Base-by-base conservation (phyloP, 768 basidiomycete species). In the Leccinum truebloodii region DNA sequence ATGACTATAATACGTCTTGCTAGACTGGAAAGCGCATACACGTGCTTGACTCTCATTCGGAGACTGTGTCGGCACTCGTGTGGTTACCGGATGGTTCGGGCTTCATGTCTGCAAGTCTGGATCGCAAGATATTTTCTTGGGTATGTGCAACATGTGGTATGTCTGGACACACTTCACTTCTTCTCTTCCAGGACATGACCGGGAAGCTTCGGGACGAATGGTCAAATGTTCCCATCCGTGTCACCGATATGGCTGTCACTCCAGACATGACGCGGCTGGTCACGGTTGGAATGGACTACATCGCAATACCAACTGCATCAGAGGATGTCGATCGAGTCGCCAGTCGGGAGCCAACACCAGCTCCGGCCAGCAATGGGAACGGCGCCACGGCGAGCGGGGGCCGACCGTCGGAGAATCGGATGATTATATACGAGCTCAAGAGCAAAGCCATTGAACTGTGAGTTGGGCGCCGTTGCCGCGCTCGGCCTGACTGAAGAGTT, bases 81-180 rank as follows among this genome's bases (percentile, higher is more conserved):
- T 98, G 94, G 93, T 77, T 94, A 44, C 90, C 94, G 20, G 90
- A 97, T 71, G 89, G 89, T 34, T 86, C 86, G 22, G 94, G 92
- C 12, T 98, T 98, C 71, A 83, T 97, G 65, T 95, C 94, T 12
- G 89, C 88, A 54, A 90, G 90, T 48, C 79, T 96, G 69, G 96
- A 98, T 73, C 85, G 87, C 63, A 89, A 86, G 74, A 86, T 92
- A 60, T 82, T 88, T 50, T 83, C 88, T 59, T 95, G 93, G 94
- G 94, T 94, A 75, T 52, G 84, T 71, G 54, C 44, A 57, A 55
- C 51, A 7, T 12, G 30, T 20, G 16, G 2, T 24, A 48, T 54
- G 3, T 3, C 24, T 24, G 24, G 24, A 57, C 46, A 57, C 16
- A 34, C 62, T 56, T 66, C 61, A 63, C 59, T 58, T 54, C 41